phyloP scores from a whole-genome alignment of 345 rosid genomes.

The Brassica napus region DNA sequence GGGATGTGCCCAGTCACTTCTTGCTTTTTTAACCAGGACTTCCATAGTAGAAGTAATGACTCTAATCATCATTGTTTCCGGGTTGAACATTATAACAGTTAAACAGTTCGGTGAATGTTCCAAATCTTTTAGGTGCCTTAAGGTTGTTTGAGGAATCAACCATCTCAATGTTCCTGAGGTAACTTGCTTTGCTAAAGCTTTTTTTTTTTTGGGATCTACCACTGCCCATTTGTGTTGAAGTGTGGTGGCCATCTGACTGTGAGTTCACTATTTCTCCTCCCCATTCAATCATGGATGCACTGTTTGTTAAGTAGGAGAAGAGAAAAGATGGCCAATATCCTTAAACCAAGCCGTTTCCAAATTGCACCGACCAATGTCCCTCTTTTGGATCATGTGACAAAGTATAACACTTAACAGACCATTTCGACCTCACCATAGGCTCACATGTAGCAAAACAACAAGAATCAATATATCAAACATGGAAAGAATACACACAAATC shows the following conservation, averaged over 20 bases:
- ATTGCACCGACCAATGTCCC: constrained; percentile 99
- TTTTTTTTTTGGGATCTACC: constrained; percentile 94
- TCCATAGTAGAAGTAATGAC: constrained; percentile 94
- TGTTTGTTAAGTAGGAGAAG: constrained; percentile 86
- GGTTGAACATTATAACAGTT: constrained; percentile 92
- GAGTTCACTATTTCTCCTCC: constrained; percentile 99
- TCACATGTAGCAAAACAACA: constrained; percentile 30
- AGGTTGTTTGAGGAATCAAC: constrained; percentile 91
- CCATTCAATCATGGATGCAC: constrained; percentile 97
- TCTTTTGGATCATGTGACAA: constrained; percentile 79
- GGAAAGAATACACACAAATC: constrained; percentile 18
- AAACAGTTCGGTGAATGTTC: constrained; percentile 91
- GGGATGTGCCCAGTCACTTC: constrained; percentile 43
- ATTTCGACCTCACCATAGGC: constrained; percentile 26
- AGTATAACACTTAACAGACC: background rate
- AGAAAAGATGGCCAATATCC: constrained; percentile 98
- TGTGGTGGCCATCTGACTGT: constrained; percentile 78
- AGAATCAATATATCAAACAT: constrained; percentile 9
- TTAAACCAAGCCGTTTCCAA: constrained; percentile 77
- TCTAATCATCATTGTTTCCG: constrained; percentile 91
- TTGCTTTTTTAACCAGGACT: constrained; percentile 85
- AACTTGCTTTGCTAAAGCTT: constrained; percentile 91
- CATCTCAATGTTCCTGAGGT: constrained; percentile 86
- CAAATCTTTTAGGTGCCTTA: constrained; percentile 82
- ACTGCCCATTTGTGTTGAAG: constrained; percentile 96